Evolutionary conservation across 2,329 filamentous ascomycete species (phyloP), one percentile per base, ranked within the genome.

Genomic region (Karstenula rhodostoma): DNA sequence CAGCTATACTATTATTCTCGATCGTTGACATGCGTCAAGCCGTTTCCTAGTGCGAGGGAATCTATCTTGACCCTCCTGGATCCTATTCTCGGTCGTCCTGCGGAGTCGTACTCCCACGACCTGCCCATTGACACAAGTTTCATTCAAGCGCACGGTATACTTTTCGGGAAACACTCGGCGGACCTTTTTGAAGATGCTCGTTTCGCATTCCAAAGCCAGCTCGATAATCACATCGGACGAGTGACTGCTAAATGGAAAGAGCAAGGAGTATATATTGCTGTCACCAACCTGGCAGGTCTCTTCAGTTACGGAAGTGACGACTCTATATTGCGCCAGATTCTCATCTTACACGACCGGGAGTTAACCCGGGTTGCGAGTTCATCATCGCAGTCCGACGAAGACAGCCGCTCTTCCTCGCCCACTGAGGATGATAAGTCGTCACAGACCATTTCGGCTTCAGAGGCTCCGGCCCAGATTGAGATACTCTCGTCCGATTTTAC

Each of bases 1-100:
- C 91, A 94, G 71, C 77, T 94, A 0, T 93, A 87, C 68, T 91
- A 87, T 61, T 94, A 93, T 65, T 79, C 84, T 0, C 92, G 92
- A 62, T 88, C 88, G 0, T 81, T 94, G 0, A 91, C 87, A 29
- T 90, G 91, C 0, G 81, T 86, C 0, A 83, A 87, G 2, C 88
- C 89, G 0, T 94, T 94, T 60, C 73, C 77, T 0, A 89, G 87
- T n/a, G 87, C 90, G 0, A 83, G 85, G 5, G 90, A 92, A 51
- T 91, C 86, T 0, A 87, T 94, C 40, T 82, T 89, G 73, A 92
- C 89, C 0, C 75, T 94, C 0, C 89, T 94, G 66, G 81, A 81
- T 52, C 84, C 85, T 0, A 77, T 83, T 27, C 72, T 86, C 43
- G 75, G 80, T 50, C 66, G 47, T 69, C 77, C 57, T 48, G 66